Percentiles rank a stretch among this genome's conserved stretches.
phyloP scores from a whole-genome alignment of 1,284 basidiomycete species.

The Stygiomarasmius scandens region DNA sequence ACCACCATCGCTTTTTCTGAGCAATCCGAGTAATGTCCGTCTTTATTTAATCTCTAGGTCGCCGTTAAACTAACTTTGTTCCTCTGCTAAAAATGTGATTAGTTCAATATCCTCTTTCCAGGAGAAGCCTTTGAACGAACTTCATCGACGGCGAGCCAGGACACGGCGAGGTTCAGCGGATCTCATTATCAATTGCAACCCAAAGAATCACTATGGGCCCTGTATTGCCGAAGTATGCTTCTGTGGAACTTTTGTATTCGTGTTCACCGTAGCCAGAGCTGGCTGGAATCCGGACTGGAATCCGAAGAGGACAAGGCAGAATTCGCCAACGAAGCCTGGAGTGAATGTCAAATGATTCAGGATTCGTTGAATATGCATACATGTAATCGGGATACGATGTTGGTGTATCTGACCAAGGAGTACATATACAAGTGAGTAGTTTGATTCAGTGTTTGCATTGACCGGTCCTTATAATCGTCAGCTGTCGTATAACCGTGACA shows the following conservation, averaged over 20 bases:
- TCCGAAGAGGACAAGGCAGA: constrained; percentile 37
- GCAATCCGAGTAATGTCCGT: constrained; percentile 66
- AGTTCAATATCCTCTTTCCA: constrained; percentile 44
- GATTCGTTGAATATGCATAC: constrained; percentile 65
- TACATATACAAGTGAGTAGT: constrained; percentile 72
- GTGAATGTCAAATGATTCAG: constrained; percentile 65
- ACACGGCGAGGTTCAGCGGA: too few relatives aligned
- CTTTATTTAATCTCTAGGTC: too few relatives aligned
- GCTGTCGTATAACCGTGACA: constrained; percentile 69
- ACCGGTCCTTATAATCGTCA: constrained; percentile 27
- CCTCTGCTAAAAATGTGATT: too few relatives aligned
- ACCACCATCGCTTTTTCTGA: constrained; percentile 56
- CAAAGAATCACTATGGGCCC: constrained; percentile 76
- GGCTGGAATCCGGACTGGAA: constrained; percentile 31
- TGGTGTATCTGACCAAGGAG: constrained; percentile 70
- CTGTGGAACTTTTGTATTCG: constrained; percentile 71
- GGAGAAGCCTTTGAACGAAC: constrained; percentile 60
- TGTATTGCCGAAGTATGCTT: constrained; percentile 78
- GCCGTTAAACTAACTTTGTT: too few relatives aligned
- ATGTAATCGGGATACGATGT: constrained; percentile 66
- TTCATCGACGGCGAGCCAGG: not conserved
- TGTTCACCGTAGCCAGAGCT: constrained; percentile 25
- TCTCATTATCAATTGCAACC: constrained; percentile 21
- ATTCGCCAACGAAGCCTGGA: constrained; percentile 58
- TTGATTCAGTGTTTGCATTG: constrained; percentile 7